Base-by-base conservation (phyloP, 2,329 filamentous ascomycete genomes). In the Alternaria arborescens region DNA sequence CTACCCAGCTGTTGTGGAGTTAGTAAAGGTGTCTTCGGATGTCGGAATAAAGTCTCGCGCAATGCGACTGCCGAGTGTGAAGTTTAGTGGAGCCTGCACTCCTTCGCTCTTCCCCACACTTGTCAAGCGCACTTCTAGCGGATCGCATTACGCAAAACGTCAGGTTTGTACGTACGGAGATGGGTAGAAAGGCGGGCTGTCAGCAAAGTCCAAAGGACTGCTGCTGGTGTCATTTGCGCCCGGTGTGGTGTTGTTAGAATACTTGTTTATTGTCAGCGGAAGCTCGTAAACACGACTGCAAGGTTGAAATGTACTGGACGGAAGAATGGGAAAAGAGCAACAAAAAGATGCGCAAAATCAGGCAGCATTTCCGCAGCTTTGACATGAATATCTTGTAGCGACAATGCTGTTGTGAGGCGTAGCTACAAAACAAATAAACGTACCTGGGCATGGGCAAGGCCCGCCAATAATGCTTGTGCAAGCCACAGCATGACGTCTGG, bases 101-200 rank as follows among this genome's bases (percentile, higher is more conserved):
- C 41, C 48, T 46, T 50, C 36, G 30, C 50, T 34, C 48, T 41
- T 53, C 36, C 30, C 50, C 30, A 38, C 52, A 41, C 38, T n/a
- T 36, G 52, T 41, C 30, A 50, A 54, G 43, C 26, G 18, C 28
- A 50, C 34, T 20, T 40, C 41, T 24, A 20, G 43, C 40, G 42
- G 6, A 16, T 24, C 26, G 36, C 36, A 36, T 41, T 20, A 11
- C 32, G 42, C 38, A 28, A 28, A 16, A 22, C 11, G 41, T n/a
- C 11, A n/a, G 36, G 26, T 16, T 12, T 51, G 12, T 50, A 74
- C 72, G 51, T 74, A 75, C 70, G 93, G 93, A 28, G 92, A 94
- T 1, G 93, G 93, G 73, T 97, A 97, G 73, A 86, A 86, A 3
- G 92, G 91, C 44, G 87, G 86, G 24, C 86, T 88, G 50, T 76